phyloP scores from a whole-genome alignment of 805 yeast species.

The Cephaloascus albidus region DNA sequence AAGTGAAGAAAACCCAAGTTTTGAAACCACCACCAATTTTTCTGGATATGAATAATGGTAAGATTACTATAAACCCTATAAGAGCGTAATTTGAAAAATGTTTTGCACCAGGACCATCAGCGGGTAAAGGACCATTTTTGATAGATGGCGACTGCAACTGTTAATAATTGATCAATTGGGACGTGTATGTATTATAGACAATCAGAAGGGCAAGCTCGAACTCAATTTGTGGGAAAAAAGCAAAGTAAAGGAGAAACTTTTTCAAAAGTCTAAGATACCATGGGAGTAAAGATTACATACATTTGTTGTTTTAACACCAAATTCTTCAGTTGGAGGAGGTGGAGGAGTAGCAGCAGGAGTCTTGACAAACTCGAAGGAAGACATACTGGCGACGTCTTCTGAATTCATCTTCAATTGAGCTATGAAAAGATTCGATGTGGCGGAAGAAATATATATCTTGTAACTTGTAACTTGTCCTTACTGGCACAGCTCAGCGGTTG shows the following conservation, averaged over 20 bases:
- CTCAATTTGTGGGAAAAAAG: too few species aligned
- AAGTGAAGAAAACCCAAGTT: constrained; percentile 51
- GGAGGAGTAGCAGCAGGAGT: constrained; percentile 47
- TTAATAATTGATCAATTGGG: constrained; percentile 17
- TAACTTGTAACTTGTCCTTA: background rate
- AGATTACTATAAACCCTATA: constrained; percentile 34
- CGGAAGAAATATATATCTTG: background rate
- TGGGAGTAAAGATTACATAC: too few species aligned
- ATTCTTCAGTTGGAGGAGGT: constrained; percentile 25
- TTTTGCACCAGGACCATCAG: constrained; percentile 83
- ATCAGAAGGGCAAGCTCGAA: too few species aligned
- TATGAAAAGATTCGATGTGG: background rate
- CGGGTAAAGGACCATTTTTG: constrained; percentile 80
- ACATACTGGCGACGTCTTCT: background rate
- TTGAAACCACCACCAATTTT: constrained; percentile 64
- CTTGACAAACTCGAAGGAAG: constrained; percentile 37
- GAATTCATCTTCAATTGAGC: background rate
- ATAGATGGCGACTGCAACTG: constrained; percentile 58
- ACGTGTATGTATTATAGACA: too few species aligned
- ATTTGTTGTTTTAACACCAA: constrained; percentile 43
- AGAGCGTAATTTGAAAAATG: constrained; percentile 59
- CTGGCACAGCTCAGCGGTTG: background rate
- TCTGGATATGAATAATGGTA: constrained; percentile 57
- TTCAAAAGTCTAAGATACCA: too few species aligned
- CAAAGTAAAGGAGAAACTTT: too few species aligned